Base-by-base conservation (phyloP, 2,329 filamentous ascomycete genomes). In the Colletotrichum orbiculare region DNA sequence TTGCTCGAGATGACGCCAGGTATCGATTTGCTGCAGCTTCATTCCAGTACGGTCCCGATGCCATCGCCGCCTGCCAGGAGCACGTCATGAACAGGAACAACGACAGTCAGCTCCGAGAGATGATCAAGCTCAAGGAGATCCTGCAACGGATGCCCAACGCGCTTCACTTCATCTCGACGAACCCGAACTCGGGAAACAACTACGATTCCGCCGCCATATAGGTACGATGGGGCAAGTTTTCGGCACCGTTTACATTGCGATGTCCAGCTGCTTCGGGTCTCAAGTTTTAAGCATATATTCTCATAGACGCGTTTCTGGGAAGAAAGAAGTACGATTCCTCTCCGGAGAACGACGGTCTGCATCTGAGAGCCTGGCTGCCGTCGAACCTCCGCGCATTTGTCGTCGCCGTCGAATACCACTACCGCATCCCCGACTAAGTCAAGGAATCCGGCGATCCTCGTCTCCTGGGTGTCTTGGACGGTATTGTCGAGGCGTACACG, bases 301-400 rank as follows among this genome's bases (percentile, higher is more conserved):
- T 17, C 4, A 85, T 86, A 83, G 83, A 86, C 69, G 84, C 83
- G 0, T 86, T 86, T 65, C 75, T 86, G 4, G 83, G 82, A 0
- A 79, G 83, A 1, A 82, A 80, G 66, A 84, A 80, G 66, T 83
- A 83, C 68, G 77, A 78, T 66, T 85, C 82, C 0, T 86, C 86
- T 65, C 78, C 86, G 0, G 84, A 84, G 0, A 76, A 75, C 4
- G 83, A 87, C 60, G 84, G 83, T 0, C 73, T 86, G 0, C 84
- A 86, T 63, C 74, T 86, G 0, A 74, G 84, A 43, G 83, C 84
- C 0, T 86, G 83, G 83, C 73, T 85, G 6, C 84, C 84, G 3
- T 82, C 83, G 1, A 86, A 86, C 62, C 76, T 83, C 9, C 77
- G 83, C 15, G 83, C 84, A 4, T 86, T 86, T 70, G 86, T 86